Evolutionary conservation across 257 asterid genomes (phyloP).

Genomic region (Solanum dulcamara): DNA sequence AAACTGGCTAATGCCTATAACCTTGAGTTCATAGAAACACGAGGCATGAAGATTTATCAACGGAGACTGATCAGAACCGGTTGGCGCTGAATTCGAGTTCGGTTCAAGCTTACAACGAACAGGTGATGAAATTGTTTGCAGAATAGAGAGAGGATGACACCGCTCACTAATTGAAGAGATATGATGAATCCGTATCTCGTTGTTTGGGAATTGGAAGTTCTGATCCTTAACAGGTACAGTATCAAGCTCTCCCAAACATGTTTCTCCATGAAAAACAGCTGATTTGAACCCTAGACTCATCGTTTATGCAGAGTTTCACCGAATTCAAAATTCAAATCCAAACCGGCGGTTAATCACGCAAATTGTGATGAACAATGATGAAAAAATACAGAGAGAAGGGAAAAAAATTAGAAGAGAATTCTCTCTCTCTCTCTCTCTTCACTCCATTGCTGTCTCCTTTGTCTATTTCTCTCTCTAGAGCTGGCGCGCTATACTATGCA

Average conservation of each 20-base stretch:
- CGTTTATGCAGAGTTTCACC: not conserved
- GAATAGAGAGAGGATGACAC: conserved; percentile 71
- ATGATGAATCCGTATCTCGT: conserved; percentile 80
- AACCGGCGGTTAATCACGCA: not conserved
- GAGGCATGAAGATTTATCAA: conserved; percentile 72
- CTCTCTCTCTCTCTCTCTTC: not conserved
- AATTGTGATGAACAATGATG: not conserved
- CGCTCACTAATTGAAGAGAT: conserved; percentile 63
- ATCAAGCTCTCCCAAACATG: conserved; percentile 68
- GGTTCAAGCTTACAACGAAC: conserved; percentile 94
- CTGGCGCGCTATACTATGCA: not conserved
- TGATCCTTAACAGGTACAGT: conserved; percentile 46
- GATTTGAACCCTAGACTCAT: conserved; percentile 95
- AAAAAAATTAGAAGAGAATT: not conserved
- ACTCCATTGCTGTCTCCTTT: conserved; percentile 8
- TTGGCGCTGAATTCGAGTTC: conserved; percentile 14
- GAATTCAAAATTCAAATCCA: not conserved
- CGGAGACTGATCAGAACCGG: conserved; percentile 37
- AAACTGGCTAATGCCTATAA: not conserved
- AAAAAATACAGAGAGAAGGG: not conserved
- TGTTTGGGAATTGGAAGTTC: conserved; percentile 63
- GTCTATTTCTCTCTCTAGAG: conserved; percentile 21
- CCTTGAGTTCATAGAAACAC: conserved; percentile 86
- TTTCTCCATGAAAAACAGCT: conserved; percentile 65
- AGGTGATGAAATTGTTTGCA: conserved; percentile 60